Base-by-base conservation (phyloP, 2,329 filamentous ascomycete species). In the Cryphonectria parasitica region DNA sequence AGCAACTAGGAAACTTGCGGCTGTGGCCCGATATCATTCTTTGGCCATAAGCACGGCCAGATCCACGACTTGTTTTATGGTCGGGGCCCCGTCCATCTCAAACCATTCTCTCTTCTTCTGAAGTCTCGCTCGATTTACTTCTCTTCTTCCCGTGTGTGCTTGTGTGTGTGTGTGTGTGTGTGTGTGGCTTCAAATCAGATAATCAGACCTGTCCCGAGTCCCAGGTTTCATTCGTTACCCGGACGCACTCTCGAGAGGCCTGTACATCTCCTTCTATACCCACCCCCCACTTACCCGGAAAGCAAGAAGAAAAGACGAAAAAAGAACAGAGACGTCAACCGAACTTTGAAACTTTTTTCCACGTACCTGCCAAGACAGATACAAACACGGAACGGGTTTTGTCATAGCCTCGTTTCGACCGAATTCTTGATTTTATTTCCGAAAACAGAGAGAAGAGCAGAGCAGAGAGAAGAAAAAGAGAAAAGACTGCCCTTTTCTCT, bases 401-500 rank as follows among this genome's bases (percentile, higher is more conserved):
- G 58, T 61, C 58, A 39, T 61, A 39, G 58, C 58, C 34, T 61
- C 34, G 58, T 61, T 61, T 61, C 58, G 58, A 61, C 58, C 58
- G 31, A 61, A 13, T 39, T n/a, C 17, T 61, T 22, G 58, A 17
- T 1, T 31, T 31, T 31, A 58, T 58, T 58, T 19, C 28, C 28
- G 25, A 31, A 13, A 28, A 52, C 11, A 28, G 11, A 28, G 5
- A 17, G 15, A 34, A n/a, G n/a, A n/a, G n/a, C n/a, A n/a, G 34
- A 34, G 1, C 3, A 34, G 1, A 34, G 6, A n/a, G 56, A 36
- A 17, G 8, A 22, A 60, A 22, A 34, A 60, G 17, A 19, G 31
- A 15, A 36, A 36, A 17, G 3, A 58, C 13, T 0, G 36, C 8
- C 5, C 19, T 34, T 11, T 39, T 5, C 0, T 54, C 11, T 52